These are phyloP conservation scores for Daldinia concentrica DNA, from an alignment of 495 filamentous ascomycete genomes.

Conservation along the genomic window DNA sequence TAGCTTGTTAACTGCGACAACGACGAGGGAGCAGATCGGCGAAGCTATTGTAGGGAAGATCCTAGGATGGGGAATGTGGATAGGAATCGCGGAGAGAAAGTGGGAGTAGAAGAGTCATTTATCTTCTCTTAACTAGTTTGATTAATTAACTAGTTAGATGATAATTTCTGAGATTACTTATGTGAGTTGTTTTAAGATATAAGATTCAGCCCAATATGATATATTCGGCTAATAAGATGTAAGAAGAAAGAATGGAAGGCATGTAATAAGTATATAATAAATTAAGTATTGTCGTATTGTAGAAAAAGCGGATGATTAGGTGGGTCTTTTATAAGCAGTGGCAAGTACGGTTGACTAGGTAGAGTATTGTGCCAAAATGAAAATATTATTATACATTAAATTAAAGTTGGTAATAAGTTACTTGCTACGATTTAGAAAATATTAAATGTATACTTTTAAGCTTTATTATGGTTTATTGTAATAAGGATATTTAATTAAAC, in stretches of 20 bases:
- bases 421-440: too few relatives aligned
- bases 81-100: conserved; percentile 58
- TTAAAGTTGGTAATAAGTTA: too few relatives aligned
- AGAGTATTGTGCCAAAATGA: too few relatives aligned
- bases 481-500: too few relatives aligned
- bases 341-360: too few relatives aligned
- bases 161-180: background rate
- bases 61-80: conserved; percentile 62
- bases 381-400: too few relatives aligned
- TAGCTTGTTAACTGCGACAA: conserved; percentile 45
- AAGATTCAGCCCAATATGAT: background rate
- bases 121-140: background rate
- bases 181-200: background rate
- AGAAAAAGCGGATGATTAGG: background rate
- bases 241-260: background rate
- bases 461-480: too few relatives aligned
- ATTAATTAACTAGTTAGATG: background rate
- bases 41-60: conserved; percentile 58
- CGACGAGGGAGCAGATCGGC: conserved; percentile 54
- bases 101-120: conserved; percentile 39
- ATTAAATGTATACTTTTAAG: too few relatives aligned
- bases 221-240: background rate
- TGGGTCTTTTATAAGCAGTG: background rate
- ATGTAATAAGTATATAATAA: too few relatives aligned
- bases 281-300: too few relatives aligned